Base-by-base conservation (phyloP, 2,329 filamentous ascomycete genomes). In the Alternaria novae-zelandiae region DNA sequence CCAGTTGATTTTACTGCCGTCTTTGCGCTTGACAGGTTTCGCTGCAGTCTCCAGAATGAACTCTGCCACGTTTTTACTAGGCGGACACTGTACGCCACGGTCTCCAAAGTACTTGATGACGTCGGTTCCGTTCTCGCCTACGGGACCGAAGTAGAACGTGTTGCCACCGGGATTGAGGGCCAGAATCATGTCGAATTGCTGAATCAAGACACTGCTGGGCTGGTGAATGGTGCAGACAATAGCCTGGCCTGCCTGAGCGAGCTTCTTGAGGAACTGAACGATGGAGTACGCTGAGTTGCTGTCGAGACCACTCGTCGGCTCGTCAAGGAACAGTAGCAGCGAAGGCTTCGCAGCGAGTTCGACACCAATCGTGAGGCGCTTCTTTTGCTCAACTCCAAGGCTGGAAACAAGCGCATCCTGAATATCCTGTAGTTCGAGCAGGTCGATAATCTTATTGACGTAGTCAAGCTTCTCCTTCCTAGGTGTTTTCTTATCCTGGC, bases 141-240 rank as follows among this genome's bases (percentile, higher is more conserved):
- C 87, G 0, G 88, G 86, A 0, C 91, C 91, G 61, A 92, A 93
- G 78, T 93, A 93, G 78, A 91, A 91, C 0, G 88, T 89, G 73
- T 90, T 90, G 20, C 89, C 90, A 15, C 88, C 89, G 0, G 86
- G 89, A 70, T 90, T 90, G 30, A 92, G 83, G 2, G 89, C 88
- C 1, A 93, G 83, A 17, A 92, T 87, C 86, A 90, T 90, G 75
- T 92, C 90, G 78, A 93, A 93, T 72, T 92, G 86, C 72, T 91
- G 86, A 60, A 92, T 89, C 3, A 92, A 82, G 63, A 90, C 85
- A 2, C 88, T 89, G 3, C 87, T 90, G 5, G 90, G 90, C 72
- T 92, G 90, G 72, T 92, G 90, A 57, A 92, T 92, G 0, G 90
- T 92, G 78, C 90, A 92, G 56, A 93, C 83, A 65, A 93, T 91